These are phyloP conservation scores for Sonneratia alba DNA, from an alignment of 345 rosid genomes.

Conservation along the genomic window DNA sequence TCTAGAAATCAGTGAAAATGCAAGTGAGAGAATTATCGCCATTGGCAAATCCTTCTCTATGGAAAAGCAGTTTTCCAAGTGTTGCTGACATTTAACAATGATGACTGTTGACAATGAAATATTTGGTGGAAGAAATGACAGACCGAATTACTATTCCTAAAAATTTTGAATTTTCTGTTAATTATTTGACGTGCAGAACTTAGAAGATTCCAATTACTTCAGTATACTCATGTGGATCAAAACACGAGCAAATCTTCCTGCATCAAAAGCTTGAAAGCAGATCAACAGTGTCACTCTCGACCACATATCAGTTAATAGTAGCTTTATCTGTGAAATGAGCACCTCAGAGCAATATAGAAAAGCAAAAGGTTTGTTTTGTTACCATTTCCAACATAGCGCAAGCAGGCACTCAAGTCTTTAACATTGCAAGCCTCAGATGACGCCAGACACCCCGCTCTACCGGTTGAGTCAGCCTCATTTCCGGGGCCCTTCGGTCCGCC, in stretches of 20 bases:
- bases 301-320: background rate
- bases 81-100: background rate
- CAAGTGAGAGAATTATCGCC: background rate
- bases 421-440: background rate
- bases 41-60: background rate
- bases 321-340: background rate
- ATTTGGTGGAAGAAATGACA: background rate
- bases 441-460: background rate
- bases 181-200: background rate
- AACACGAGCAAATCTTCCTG: background rate
- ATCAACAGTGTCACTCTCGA: background rate
- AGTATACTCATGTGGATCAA: background rate
- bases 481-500: background rate
- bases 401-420: slow-evolving; percentile 6
- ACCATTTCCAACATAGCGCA: slow-evolving; percentile 8
- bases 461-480: background rate
- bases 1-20: no score
- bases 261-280: background rate
- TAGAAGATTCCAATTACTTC: background rate
- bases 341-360: background rate
- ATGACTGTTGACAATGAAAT: background rate
- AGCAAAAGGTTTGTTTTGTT: background rate
- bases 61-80: background rate
- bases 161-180: background rate
- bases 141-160: background rate